Evolutionary conservation across 208 protist species (phyloP).

Genomic region (Trypanosoma scelopori): DNA sequence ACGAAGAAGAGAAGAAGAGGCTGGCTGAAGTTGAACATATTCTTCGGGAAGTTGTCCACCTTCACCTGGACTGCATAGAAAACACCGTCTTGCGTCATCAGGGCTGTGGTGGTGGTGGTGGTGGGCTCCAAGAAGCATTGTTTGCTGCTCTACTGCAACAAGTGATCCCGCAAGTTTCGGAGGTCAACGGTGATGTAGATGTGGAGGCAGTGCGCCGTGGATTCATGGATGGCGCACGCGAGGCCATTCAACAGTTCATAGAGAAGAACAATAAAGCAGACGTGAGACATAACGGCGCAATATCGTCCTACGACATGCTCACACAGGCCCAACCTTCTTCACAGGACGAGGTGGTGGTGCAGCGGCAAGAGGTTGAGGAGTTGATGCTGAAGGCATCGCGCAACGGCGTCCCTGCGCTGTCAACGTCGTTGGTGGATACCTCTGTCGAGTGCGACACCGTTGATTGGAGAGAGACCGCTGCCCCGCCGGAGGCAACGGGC

Average conservation of each 20-base stretch:
- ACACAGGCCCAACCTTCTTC: background rate
- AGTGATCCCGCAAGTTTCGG: conserved; percentile 34
- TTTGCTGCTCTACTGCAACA: conserved; percentile 49
- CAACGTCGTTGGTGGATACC: too few species aligned
- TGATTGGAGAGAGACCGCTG: too few species aligned
- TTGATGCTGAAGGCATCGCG: background rate
- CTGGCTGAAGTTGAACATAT: background rate
- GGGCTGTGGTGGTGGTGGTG: background rate
- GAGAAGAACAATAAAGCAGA: conserved; percentile 16
- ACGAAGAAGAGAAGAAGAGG: background rate
- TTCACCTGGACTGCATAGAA: conserved; percentile 24
- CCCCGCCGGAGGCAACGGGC: too few species aligned
- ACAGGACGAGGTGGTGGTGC: background rate
- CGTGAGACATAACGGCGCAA: background rate
- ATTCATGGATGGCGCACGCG: conserved; percentile 28
- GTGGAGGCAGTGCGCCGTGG: conserved; percentile 14
- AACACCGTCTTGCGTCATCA: background rate
- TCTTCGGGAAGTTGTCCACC: conserved; percentile 20
- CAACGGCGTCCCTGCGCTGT: too few species aligned
- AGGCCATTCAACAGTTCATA: conserved; percentile 25
- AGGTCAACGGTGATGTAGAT: conserved; percentile 30
- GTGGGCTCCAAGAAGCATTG: conserved; percentile 16
- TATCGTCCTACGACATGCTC: background rate
- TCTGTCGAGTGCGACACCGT: too few species aligned
- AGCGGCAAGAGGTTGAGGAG: too few species aligned